Percentiles rank a stretch among this genome's conserved stretches.
These are phyloP conservation scores for Austroboletus novae-zelandiae DNA, from an alignment of 1,284 basidiomycete genomes.

Conservation along the genomic window DNA sequence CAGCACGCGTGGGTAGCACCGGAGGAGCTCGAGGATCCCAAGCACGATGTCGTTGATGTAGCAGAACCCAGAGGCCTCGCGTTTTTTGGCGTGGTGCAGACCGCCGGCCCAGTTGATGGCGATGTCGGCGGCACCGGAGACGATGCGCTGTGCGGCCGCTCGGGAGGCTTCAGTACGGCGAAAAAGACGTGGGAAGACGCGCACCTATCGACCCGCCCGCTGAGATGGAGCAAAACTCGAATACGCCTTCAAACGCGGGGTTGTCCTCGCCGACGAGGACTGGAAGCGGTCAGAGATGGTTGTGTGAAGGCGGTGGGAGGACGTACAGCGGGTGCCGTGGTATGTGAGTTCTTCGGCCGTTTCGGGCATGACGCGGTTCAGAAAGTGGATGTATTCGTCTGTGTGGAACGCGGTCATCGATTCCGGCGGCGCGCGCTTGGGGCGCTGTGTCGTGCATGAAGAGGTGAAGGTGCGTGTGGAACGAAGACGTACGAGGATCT, in stretches of 20 bases:
- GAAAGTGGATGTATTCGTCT: slow-evolving; percentile 95
- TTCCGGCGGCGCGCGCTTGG: slow-evolving; percentile 78
- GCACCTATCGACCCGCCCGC: slow-evolving; percentile 89
- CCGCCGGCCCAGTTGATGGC: slow-evolving; percentile 98
- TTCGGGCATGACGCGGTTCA: slow-evolving; percentile 86
- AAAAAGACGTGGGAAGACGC: slow-evolving; percentile 16
- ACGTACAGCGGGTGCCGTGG: slow-evolving; percentile 79
- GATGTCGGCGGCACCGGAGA: slow-evolving; percentile 84
- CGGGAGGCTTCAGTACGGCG: neutral
- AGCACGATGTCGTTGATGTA: slow-evolving; percentile 98
- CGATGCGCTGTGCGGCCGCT: slow-evolving; percentile 84
- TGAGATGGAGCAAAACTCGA: slow-evolving; percentile 96
- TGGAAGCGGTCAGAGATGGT: slow-evolving; percentile 32
- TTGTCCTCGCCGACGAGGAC: slow-evolving; percentile 94
- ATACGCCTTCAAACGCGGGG: slow-evolving; percentile 94
- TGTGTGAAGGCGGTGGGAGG: neutral
- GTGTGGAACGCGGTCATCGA: slow-evolving; percentile 94
- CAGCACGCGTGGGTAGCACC: slow-evolving; percentile 82
- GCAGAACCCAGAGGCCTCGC: slow-evolving; percentile 95
- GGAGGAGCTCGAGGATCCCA: slow-evolving; percentile 83
- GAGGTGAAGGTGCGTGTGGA: neutral
- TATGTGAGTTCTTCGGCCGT: slow-evolving; percentile 82
- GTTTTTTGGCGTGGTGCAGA: slow-evolving; percentile 96
- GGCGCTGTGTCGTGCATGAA: slow-evolving; percentile 51
- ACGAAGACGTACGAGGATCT: slow-evolving; percentile 64